phyloP scores from a whole-genome alignment of 768 basidiomycete species.

The Serendipita sp. region DNA sequence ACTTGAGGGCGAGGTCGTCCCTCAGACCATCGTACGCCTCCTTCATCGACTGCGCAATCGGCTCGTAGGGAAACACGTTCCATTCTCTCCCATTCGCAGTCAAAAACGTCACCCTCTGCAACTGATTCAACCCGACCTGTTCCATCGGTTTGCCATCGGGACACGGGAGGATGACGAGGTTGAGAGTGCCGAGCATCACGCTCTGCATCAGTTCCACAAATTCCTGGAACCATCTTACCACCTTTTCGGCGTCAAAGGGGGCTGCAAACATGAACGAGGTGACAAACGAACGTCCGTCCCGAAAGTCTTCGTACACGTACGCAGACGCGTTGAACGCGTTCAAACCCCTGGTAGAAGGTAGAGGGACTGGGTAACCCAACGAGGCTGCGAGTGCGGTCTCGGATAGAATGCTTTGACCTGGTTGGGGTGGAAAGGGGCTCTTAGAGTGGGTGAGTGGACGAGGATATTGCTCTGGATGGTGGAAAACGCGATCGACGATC shows the following conservation, averaged over 20 bases:
- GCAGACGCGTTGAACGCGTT: neutral
- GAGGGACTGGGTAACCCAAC: neutral
- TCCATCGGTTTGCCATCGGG: neutral
- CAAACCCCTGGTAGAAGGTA: neutral
- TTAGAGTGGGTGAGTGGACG: neutral
- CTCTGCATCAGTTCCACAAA: slow-evolving; percentile 1
- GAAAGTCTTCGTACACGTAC: slow-evolving; percentile 1
- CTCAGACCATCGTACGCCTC: neutral
- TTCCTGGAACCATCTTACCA: neutral
- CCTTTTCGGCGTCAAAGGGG: neutral
- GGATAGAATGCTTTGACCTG: neutral
- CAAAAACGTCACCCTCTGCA: neutral
- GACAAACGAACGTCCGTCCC: neutral
- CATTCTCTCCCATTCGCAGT: neutral
- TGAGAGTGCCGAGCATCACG: neutral
- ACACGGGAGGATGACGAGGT: slow-evolving; percentile 3
- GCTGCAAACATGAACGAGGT: slow-evolving; percentile 6
- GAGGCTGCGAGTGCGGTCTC: neutral
- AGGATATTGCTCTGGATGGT: slow-evolving; percentile 1
- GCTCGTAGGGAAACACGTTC: neutral
- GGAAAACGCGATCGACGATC: slow-evolving; percentile 1
- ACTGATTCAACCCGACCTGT: neutral
- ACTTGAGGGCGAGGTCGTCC: neutral
- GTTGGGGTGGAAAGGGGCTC: neutral
- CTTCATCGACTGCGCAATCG: neutral